Percentiles rank a stretch among this genome's conserved stretches.
phyloP scores from a whole-genome alignment of 2,329 filamentous ascomycete genomes.

The Phoma sp. region DNA sequence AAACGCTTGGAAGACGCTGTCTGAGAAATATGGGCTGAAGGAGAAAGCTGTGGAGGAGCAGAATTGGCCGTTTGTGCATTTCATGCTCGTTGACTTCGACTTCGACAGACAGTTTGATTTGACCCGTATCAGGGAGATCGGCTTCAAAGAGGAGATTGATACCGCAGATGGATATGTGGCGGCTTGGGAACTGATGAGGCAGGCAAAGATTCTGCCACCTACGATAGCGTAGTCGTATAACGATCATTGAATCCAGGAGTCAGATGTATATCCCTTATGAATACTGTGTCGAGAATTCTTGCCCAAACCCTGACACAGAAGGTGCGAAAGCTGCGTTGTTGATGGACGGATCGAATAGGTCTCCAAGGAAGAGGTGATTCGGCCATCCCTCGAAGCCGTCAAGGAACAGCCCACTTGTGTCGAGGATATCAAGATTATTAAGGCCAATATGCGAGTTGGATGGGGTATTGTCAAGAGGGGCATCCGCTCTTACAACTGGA shows the following conservation, averaged over 20 bases:
- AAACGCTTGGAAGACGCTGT: slow-evolving; percentile 31
- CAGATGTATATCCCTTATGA: neutral
- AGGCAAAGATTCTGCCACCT: slow-evolving; percentile 43
- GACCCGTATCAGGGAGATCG: slow-evolving; percentile 53
- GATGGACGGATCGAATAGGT: slow-evolving; percentile 1
- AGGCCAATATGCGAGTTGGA: neutral
- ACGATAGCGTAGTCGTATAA: neutral
- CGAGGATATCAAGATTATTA: neutral
- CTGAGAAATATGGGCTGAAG: slow-evolving; percentile 41
- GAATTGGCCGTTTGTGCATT: slow-evolving; percentile 51
- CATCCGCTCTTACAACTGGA: neutral
- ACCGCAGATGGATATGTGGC: slow-evolving; percentile 50
- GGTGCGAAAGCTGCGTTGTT: neutral
- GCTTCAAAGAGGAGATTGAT: slow-evolving; percentile 52
- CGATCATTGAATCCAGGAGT: neutral
- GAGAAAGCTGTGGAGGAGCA: slow-evolving; percentile 50
- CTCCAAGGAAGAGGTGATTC: slow-evolving; percentile 5
- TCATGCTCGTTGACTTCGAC: slow-evolving; percentile 54
- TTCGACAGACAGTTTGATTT: slow-evolving; percentile 57
- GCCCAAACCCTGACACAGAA: neutral
- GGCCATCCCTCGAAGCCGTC: slow-evolving; percentile 13
- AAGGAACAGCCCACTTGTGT: neutral
- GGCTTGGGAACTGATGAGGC: slow-evolving; percentile 56
- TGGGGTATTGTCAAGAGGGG: neutral
- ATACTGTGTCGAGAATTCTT: neutral